Conservation (phyloP, 129 eudicot genomes). For the Heracleum sosnowskyi region DNA sequence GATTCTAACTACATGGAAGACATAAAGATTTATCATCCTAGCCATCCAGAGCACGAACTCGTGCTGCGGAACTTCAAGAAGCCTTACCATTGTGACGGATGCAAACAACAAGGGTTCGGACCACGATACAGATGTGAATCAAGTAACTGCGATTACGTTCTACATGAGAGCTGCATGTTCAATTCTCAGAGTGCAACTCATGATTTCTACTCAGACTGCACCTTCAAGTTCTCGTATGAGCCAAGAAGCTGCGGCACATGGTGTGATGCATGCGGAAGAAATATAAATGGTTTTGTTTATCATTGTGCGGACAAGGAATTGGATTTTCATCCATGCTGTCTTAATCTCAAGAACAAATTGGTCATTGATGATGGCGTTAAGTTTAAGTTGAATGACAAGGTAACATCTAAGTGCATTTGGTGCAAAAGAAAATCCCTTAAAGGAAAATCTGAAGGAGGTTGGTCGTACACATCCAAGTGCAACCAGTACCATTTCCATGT, state of each 20-base stretch:
- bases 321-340: slow-evolving; percentile 16
- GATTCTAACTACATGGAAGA: too few relatives aligned
- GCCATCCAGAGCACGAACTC: slow-evolving; percentile 7
- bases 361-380: neutral
- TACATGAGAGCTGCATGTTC: slow-evolving; percentile 13
- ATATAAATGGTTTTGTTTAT: slow-evolving; percentile 2
- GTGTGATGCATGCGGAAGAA: slow-evolving; percentile 14
- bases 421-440: neutral
- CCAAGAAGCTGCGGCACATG: neutral
- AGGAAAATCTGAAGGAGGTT: neutral
- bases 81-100: slow-evolving; percentile 13
- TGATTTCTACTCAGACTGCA: slow-evolving; percentile 2
- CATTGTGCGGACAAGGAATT: neutral
- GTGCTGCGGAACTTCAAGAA: slow-evolving; percentile 9
- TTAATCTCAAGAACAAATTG: neutral
- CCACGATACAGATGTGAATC: slow-evolving; percentile 15
- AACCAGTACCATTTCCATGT: slow-evolving; percentile 12
- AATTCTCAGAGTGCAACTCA: neutral
- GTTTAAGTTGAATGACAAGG: neutral
- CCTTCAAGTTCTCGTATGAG: slow-evolving; percentile 1
- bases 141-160: slow-evolving; percentile 5
- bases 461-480: slow-evolving; percentile 4
- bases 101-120: slow-evolving; percentile 13
- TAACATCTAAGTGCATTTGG: neutral
- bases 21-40: neutral